phyloP scores from a whole-genome alignment of 1,139 yeast species.

The Spencermartinsiella ligniputridi region DNA sequence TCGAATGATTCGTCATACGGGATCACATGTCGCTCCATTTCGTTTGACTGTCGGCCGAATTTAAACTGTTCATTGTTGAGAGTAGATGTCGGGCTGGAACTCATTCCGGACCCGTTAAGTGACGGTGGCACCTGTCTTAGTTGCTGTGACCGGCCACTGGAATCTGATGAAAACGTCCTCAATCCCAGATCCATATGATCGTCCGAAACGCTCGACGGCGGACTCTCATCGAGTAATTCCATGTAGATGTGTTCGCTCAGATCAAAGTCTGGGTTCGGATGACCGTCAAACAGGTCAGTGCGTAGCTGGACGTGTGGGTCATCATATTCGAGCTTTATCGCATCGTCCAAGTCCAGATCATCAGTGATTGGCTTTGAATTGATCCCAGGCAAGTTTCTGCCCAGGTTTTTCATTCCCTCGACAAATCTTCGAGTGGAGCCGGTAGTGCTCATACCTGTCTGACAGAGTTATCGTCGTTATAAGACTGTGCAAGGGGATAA shows the following conservation, averaged over 20 bases:
- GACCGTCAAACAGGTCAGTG: neutral
- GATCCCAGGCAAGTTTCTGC: neutral
- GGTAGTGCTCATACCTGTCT: too few relatives aligned
- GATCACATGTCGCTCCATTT: slow-evolving; percentile 9
- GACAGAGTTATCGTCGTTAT: too few relatives aligned
- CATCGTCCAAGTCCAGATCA: neutral
- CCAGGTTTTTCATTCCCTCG: neutral
- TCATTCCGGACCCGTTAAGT: slow-evolving; percentile 1
- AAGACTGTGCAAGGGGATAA: too few relatives aligned
- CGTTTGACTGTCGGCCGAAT: slow-evolving; percentile 13
- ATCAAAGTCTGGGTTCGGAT: slow-evolving; percentile 14
- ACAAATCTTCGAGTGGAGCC: slow-evolving; percentile 1
- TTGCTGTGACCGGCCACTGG: neutral
- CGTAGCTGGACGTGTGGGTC: neutral
- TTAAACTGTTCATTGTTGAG: slow-evolving; percentile 1
- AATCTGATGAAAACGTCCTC: neutral
- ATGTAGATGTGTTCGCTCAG: slow-evolving; percentile 23
- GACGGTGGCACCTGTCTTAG: neutral
- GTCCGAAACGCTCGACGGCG: slow-evolving; percentile 5
- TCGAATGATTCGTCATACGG: slow-evolving; percentile 32
- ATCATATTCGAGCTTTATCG: neutral
- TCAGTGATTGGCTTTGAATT: neutral
- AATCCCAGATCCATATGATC: neutral
- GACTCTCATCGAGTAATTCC: slow-evolving; percentile 21
- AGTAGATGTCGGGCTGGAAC: slow-evolving; percentile 3